These are phyloP conservation scores for Cucurbitaria berberidis DNA, from an alignment of 2,329 filamentous ascomycete species.

Conservation along the genomic window DNA sequence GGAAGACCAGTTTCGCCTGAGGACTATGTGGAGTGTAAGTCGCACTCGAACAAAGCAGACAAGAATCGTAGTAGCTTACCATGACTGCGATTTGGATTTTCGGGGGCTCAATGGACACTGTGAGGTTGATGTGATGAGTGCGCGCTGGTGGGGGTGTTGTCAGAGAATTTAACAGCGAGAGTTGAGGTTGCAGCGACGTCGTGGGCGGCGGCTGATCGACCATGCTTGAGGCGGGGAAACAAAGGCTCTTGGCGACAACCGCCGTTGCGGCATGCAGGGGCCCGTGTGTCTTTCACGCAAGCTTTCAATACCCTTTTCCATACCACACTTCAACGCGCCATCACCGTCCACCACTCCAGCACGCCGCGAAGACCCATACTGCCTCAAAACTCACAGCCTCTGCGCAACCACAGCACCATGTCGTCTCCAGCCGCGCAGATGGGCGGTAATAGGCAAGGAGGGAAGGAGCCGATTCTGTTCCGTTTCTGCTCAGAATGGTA, in stretches of 20 bases:
- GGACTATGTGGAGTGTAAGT: conserved; percentile 37
- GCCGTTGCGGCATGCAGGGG: background rate
- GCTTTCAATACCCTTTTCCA: background rate
- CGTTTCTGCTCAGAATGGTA: conserved; percentile 97
- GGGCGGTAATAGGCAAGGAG: conserved; percentile 49
- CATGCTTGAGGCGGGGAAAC: conserved; percentile 29
- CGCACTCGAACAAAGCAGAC: conserved; percentile 5
- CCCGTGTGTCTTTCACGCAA: background rate
- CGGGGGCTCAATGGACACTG: background rate
- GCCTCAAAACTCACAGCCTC: background rate
- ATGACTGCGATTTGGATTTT: conserved; percentile 20
- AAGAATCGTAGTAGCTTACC: conserved; percentile 29
- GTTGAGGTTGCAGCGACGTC: conserved; percentile 19
- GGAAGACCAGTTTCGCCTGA: conserved; percentile 68
- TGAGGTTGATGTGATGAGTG: background rate
- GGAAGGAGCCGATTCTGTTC: conserved; percentile 82
- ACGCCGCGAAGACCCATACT: background rate
- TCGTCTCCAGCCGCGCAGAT: conserved; percentile 42
- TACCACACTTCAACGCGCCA: background rate
- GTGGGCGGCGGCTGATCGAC: conserved; percentile 25
- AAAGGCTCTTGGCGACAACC: conserved; percentile 6
- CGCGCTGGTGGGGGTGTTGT: conserved; percentile 1
- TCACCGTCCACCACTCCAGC: background rate
- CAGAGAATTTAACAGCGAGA: conserved; percentile 4
- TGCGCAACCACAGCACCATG: conserved; percentile 32